These are phyloP conservation scores for Ilyonectria sp. DNA, from an alignment of 2,329 filamentous ascomycete species.

Conservation along the genomic window DNA sequence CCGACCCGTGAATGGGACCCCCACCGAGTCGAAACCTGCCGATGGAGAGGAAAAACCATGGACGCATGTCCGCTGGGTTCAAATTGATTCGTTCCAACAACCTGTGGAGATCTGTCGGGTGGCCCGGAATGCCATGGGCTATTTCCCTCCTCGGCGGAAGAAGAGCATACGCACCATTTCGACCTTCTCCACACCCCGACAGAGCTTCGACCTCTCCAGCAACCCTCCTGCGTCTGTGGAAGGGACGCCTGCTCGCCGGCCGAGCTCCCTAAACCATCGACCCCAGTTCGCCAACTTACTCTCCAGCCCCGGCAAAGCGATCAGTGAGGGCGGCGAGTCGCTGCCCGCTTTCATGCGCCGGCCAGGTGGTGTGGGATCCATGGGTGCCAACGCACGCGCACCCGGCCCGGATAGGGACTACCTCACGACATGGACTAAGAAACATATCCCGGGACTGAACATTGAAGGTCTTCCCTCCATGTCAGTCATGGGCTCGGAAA, in stretches of 20 bases:
- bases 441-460: conserved; percentile 85
- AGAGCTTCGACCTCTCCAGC: conserved; percentile 74
- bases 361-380: conserved; percentile 89
- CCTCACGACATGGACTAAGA: conserved; percentile 86
- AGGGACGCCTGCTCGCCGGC: conserved; percentile 57
- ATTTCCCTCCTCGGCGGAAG: conserved; percentile 91
- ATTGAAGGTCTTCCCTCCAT: conserved; percentile 78
- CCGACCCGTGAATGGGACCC: conserved; percentile 52
- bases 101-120: conserved; percentile 91
- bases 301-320: conserved; percentile 55
- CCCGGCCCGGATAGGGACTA: conserved; percentile 89
- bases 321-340: conserved; percentile 57
- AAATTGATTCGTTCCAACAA: conserved; percentile 77
- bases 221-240: conserved; percentile 56
- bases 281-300: conserved; percentile 52
- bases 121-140: conserved; percentile 84
- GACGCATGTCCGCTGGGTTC: conserved; percentile 92
- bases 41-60: conserved; percentile 77
- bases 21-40: conserved; percentile 40
- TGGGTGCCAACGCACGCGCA: conserved; percentile 78
- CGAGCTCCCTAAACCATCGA: conserved; percentile 58
- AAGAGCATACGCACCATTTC: conserved; percentile 82
- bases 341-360: conserved; percentile 79
- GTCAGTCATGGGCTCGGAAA: conserved; percentile 75
- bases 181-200: conserved; percentile 76